Percentiles rank a stretch among this genome's conserved stretches.
Conservation (phyloP, 83 land plant genomes). For the Larix sibirica region DNA sequence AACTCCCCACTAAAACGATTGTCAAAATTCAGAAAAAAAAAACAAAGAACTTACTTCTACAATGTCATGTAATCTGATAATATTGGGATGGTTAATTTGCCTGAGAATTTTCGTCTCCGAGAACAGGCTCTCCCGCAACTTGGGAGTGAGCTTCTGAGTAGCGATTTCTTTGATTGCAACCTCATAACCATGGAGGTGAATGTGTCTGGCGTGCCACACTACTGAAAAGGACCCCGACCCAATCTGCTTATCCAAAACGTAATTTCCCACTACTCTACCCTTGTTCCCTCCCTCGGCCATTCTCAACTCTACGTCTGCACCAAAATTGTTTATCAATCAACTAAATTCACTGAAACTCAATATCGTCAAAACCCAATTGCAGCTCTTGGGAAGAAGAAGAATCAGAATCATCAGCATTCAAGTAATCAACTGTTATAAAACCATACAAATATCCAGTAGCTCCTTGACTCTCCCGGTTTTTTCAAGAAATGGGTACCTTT, state of each 20-base stretch:
- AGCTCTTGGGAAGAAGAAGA: too few relatives aligned
- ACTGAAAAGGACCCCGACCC: conserved; percentile 93
- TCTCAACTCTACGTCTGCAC: not conserved
- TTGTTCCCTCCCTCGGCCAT: conserved; percentile 20
- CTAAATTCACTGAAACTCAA: too few relatives aligned
- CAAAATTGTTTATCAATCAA: too few relatives aligned
- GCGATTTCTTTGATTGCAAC: conserved; percentile 95
- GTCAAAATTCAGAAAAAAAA: too few relatives aligned
- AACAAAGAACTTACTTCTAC: conserved; percentile 58
- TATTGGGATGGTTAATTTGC: conserved; percentile 86
- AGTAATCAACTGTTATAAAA: too few relatives aligned
- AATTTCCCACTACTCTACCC: conserved; percentile 76
- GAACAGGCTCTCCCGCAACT: conserved; percentile 76
- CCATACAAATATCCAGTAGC: too few relatives aligned
- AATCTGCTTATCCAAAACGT: conserved; percentile 70
- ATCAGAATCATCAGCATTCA: too few relatives aligned
- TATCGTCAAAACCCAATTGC: too few relatives aligned
- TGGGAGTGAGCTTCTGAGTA: conserved; percentile 65
- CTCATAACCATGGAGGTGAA: conserved; percentile 57
- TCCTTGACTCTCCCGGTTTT: too few relatives aligned
- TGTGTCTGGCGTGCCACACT: conserved; percentile 87
- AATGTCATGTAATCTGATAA: conserved; percentile 79
- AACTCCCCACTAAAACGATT: too few relatives aligned
- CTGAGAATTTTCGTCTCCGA: conserved; percentile 81
- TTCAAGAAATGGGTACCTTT: too few relatives aligned